Evolutionary conservation across 2,329 filamentous ascomycete species (phyloP), one percentile per base, ranked within the genome.

Genomic region (Domatiomyces catenatus): DNA sequence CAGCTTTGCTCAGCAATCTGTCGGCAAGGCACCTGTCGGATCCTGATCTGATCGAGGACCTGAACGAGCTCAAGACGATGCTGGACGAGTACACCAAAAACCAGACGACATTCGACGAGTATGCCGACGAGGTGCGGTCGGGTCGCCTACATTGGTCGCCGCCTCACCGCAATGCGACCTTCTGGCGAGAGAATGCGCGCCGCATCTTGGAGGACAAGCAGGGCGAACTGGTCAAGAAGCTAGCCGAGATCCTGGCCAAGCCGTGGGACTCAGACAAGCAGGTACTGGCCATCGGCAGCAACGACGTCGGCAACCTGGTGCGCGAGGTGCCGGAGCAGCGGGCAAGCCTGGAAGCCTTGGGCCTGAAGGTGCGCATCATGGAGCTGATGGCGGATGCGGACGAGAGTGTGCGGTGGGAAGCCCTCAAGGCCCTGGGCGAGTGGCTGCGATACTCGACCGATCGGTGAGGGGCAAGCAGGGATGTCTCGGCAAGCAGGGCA

Each of bases 61-160:
- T 76, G 2, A 66, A 68, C 42, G 60, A 61, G 17, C 65, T 76
- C 48, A 69, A 72, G 19, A 76, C 78, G 53, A 86, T 88, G 48
- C 81, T 94, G 54, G 87, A 93, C 56, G 88, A 94, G 63, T 94
- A 94, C 65, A 81, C 79, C 48, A 79, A 77, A 60, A 80, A 76
- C 22, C 79, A 82, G 58, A 83, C 78, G 1, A 82, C 79, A 0
- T 80, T 82, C 56, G 77, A 81, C 59, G 72, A 80, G 59, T 83
- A 85, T 65, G 80, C 87, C 5, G 85, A 84, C 50, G 89, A 95
- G 68, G 76, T 95, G 48, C 77, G 84, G 60, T 82, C 85, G 2
- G 89, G 89, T 36, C 88, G 94, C 64, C 75, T 95, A 50, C 83
- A 87, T 62, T 95, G 89, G 89, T 92, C 86, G 4, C 89, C 89